Conservation (phyloP, 2,329 filamentous ascomycete genomes). For the Colletotrichum sp. region DNA sequence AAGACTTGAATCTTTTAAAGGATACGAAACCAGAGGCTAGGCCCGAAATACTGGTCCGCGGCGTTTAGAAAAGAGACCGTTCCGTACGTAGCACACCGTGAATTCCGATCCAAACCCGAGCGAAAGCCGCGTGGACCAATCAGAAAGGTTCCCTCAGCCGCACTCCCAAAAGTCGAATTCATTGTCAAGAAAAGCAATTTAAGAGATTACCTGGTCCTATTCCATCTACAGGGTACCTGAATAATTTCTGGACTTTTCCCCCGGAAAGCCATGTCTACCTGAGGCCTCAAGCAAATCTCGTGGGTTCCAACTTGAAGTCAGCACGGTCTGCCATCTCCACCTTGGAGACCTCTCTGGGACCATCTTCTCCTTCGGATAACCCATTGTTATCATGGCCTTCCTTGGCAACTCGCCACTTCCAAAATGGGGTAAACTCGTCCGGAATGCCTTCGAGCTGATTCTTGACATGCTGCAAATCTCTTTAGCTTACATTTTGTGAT, state of each 20-base stretch:
- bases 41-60: not conserved
- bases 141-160: not conserved
- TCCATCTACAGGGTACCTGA: not conserved
- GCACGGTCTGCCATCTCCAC: not conserved
- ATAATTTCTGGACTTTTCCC: too few relatives aligned
- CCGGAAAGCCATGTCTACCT: not conserved
- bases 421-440: not conserved
- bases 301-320: not conserved
- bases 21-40: not conserved
- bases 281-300: not conserved
- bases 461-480: not conserved
- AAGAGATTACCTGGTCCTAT: not conserved
- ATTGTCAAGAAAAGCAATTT: not conserved
- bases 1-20: not conserved
- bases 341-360: not conserved
- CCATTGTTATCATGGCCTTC: not conserved
- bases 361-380: not conserved
- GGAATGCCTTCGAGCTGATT: not conserved
- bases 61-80: not conserved
- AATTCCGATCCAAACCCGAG: not conserved
- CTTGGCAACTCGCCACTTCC: not conserved
- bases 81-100: accelerated
- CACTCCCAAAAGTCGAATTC: not conserved
- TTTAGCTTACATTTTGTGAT: not conserved
- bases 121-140: not conserved